A percentile compares a stretch with the other conserved stretches of the same genome.
phyloP scores from a whole-genome alignment of 1,139 yeast species.

The Sugiyamaella sp. region DNA sequence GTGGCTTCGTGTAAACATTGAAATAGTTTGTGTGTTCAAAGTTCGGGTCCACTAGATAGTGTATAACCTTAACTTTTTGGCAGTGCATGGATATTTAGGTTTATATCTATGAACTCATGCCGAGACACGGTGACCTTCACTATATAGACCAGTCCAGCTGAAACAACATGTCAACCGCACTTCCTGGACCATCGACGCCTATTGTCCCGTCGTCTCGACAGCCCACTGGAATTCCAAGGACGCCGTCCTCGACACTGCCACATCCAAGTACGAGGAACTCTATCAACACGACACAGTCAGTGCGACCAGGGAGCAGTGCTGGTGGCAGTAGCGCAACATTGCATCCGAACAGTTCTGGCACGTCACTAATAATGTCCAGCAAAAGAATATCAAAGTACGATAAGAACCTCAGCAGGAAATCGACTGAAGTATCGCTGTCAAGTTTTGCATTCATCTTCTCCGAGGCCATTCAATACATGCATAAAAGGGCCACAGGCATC shows the following conservation, averaged over 20 bases:
- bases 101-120: too few relatives aligned
- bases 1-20: too few relatives aligned
- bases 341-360: constrained; percentile 2
- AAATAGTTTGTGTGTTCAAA: too few relatives aligned
- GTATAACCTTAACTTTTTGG: too few relatives aligned
- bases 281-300: neutral
- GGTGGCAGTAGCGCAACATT: neutral
- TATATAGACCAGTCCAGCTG: neutral
- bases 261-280: constrained; percentile 30
- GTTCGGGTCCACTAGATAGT: too few relatives aligned
- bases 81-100: too few relatives aligned
- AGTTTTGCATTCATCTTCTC: constrained; percentile 71
- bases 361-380: constrained; percentile 14
- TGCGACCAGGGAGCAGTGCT: constrained; percentile 10
- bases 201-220: constrained; percentile 39
- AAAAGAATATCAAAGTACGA: constrained; percentile 56
- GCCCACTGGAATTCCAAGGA: constrained; percentile 38
- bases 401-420: constrained; percentile 63
- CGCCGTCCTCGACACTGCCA: constrained; percentile 40
- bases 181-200: constrained; percentile 30
- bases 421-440: constrained; percentile 66
- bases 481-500: constrained; percentile 65
- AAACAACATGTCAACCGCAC: constrained; percentile 23
- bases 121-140: too few relatives aligned
- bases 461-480: constrained; percentile 71